These are phyloP conservation scores for Lepidium didymum DNA, from an alignment of 345 rosid species.

Conservation along the genomic window DNA sequence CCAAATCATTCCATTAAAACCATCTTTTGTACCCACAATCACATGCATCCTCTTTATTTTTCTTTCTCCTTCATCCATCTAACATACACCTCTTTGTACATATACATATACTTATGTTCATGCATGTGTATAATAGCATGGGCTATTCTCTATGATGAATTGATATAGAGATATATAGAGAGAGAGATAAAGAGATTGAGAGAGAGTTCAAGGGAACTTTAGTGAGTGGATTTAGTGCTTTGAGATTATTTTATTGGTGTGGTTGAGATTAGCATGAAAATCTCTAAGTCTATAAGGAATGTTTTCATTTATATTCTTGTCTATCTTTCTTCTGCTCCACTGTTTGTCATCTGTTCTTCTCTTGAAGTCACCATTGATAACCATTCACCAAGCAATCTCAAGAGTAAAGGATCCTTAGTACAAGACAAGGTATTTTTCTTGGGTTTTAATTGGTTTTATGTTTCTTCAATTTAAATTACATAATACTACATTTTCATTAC, in stretches of 20 bases:
- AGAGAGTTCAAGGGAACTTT: background rate
- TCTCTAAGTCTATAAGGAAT: background rate
- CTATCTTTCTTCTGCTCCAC: slow-evolving; percentile 4
- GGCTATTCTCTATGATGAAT: background rate
- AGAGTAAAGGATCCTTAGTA: slow-evolving; percentile 8
- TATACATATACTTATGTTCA: background rate
- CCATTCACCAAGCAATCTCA: slow-evolving; percentile 18
- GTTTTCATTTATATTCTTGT: slow-evolving; percentile 4
- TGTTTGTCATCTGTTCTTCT: slow-evolving; percentile 14
- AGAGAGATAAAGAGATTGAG: background rate
- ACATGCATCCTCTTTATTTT: slow-evolving; percentile 26
- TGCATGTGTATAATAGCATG: slow-evolving; percentile 20
- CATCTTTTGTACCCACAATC: slow-evolving; percentile 22
- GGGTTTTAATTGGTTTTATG: background rate
- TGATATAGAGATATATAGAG: background rate
- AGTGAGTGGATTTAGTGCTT: background rate
- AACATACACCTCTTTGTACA: slow-evolving; percentile 5
- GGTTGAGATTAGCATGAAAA: slow-evolving; percentile 3
- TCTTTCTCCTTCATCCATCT: slow-evolving; percentile 16
- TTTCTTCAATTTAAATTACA: background rate
- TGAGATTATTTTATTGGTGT: background rate
- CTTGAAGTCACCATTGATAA: slow-evolving; percentile 23
- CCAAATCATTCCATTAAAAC: slow-evolving; percentile 23
- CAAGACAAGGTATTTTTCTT: background rate
- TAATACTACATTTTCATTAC: background rate